phyloP scores from a whole-genome alignment of 257 asterid genomes.

The Solanum lignicaule region DNA sequence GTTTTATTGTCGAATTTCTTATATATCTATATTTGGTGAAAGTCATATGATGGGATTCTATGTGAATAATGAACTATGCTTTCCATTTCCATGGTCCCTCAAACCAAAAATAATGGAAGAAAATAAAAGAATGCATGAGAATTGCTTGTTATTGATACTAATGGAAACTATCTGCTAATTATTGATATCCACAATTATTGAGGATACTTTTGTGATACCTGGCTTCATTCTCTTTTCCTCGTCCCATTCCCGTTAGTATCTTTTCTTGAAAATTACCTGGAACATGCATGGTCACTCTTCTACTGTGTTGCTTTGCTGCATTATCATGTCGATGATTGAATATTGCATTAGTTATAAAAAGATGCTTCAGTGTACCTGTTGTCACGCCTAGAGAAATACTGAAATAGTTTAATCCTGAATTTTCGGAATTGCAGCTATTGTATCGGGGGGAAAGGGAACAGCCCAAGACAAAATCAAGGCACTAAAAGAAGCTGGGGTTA shows the following conservation, averaged over 20 bases:
- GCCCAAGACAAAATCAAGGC: conserved; percentile 91
- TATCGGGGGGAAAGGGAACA: conserved; percentile 83
- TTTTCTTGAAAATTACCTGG: not conserved
- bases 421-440: conserved; percentile 44
- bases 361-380: not conserved
- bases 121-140: not conserved
- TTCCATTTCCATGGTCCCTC: not conserved
- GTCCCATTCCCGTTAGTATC: not conserved
- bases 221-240: not conserved
- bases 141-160: not conserved
- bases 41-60: not conserved
- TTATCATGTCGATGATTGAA: not conserved
- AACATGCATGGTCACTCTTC: not conserved
- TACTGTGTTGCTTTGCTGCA: not conserved
- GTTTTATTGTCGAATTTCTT: not conserved
- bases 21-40: not conserved
- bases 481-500: conserved; percentile 76
- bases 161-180: not conserved
- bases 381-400: not conserved
- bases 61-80: not conserved
- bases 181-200: not conserved
- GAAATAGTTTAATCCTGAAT: not conserved
- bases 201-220: not conserved
- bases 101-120: not conserved
- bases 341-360: not conserved